These are phyloP conservation scores for Eimeria falciformis DNA, from an alignment of 169 alveolate species.

Conservation along the genomic window DNA sequence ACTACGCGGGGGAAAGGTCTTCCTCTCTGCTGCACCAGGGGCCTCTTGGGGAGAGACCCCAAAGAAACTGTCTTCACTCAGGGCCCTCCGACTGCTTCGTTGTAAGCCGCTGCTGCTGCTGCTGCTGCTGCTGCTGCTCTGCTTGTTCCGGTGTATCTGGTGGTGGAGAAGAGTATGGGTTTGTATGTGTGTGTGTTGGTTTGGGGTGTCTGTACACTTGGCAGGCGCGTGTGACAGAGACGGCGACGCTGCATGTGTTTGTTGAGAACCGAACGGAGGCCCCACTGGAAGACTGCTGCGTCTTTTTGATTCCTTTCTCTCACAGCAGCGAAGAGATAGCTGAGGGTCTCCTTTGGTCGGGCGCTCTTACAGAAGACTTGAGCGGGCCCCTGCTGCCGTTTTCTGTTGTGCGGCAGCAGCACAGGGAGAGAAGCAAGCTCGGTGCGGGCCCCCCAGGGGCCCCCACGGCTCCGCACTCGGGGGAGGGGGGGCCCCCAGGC, in stretches of 20 bases:
- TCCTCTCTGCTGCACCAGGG: not conserved
- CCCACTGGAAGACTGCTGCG: constrained; percentile 24
- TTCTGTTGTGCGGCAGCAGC: not conserved
- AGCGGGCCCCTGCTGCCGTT: constrained; percentile 11
- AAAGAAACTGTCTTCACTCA: not conserved
- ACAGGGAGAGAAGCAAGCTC: not conserved
- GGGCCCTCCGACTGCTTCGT: not conserved
- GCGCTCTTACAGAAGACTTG: not conserved
- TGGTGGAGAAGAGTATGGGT: not conserved
- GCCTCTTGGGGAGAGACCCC: not conserved
- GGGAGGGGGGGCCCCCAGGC: not conserved
- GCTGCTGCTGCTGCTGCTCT: not conserved
- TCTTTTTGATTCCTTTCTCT: constrained; percentile 22
- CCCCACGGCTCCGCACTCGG: not conserved
- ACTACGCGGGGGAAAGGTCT: not conserved
- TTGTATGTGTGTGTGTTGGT: too few species aligned
- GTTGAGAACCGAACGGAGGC: constrained; percentile 22
- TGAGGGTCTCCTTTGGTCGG: constrained; percentile 61
- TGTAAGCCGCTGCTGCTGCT: not conserved
- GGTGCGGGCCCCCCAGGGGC: too few species aligned
- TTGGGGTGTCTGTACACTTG: not conserved
- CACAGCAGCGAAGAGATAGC: constrained; percentile 20
- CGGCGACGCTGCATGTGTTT: constrained; percentile 41
- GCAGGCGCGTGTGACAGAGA: constrained; percentile 1
- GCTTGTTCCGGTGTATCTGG: not conserved